These are phyloP conservation scores for Asterionellopsis glacialis DNA, from an alignment of 108 stramenopile species.

Conservation along the genomic window DNA sequence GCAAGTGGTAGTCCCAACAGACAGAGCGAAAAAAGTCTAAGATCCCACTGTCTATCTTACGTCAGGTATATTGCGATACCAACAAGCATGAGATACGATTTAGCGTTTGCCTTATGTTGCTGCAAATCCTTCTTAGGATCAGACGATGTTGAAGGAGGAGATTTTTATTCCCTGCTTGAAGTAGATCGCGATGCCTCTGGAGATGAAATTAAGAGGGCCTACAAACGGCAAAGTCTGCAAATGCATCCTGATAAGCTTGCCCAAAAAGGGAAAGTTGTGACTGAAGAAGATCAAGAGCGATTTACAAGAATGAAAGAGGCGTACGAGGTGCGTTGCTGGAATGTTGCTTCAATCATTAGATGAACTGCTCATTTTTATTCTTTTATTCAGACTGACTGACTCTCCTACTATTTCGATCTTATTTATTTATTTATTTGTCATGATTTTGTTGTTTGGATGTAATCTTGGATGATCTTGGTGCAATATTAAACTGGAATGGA, in stretches of 20 bases:
- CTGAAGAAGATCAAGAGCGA: slow-evolving; percentile 65
- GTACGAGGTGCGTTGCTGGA: slow-evolving; percentile 55
- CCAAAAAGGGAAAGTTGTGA: slow-evolving; percentile 78
- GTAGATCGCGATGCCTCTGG: slow-evolving; percentile 55
- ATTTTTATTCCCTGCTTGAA: slow-evolving; percentile 76
- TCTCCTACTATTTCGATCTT: background rate
- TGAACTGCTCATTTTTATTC: too few relatives aligned
- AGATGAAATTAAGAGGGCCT: slow-evolving; percentile 91
- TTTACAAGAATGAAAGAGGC: slow-evolving; percentile 93
- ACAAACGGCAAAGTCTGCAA: slow-evolving; percentile 84
- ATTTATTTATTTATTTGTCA: background rate
- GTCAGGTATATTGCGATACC: too few relatives aligned
- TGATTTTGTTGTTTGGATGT: background rate
- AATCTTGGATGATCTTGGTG: too few relatives aligned
- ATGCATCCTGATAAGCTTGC: slow-evolving; percentile 98
- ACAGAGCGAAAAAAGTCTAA: too few relatives aligned
- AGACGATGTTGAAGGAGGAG: slow-evolving; percentile 26
- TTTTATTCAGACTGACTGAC: background rate
- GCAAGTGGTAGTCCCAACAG: too few relatives aligned
- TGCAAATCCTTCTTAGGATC: slow-evolving; percentile 79
- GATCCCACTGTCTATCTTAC: too few relatives aligned
- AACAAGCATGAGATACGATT: slow-evolving; percentile 62
- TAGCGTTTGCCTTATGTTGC: slow-evolving; percentile 86
- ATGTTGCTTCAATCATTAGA: background rate
- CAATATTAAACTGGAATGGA: too few relatives aligned